These are phyloP conservation scores for Saccharomycopsis sp. DNA, from an alignment of 805 yeast genomes.

Conservation along the genomic window DNA sequence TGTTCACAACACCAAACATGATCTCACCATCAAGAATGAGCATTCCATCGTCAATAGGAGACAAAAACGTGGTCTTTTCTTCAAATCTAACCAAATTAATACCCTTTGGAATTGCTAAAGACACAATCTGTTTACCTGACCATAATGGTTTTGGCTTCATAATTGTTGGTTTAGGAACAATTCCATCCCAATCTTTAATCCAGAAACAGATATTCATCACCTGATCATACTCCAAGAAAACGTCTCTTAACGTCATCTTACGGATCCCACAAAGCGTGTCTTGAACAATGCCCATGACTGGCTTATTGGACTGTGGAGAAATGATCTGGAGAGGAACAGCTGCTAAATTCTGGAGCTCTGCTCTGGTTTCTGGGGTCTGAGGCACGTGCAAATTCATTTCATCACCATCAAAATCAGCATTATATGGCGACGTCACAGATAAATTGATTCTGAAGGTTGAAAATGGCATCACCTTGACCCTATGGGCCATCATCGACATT, in stretches of 20 bases:
- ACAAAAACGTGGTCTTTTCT: slow-evolving; percentile 72
- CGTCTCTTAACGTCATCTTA: slow-evolving; percentile 89
- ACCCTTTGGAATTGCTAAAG: slow-evolving; percentile 92
- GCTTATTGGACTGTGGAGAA: slow-evolving; percentile 97
- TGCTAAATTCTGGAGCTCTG: slow-evolving; percentile 89
- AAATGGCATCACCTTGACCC: slow-evolving; percentile 98
- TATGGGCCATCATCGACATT: slow-evolving; percentile 99
- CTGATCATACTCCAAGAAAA: slow-evolving; percentile 82
- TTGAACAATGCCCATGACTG: slow-evolving; percentile 99
- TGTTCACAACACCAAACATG: slow-evolving; percentile 96
- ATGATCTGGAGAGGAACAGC: slow-evolving; percentile 98
- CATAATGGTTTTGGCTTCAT: slow-evolving; percentile 92
- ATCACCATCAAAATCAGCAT: slow-evolving; percentile 99
- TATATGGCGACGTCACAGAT: slow-evolving; percentile 98
- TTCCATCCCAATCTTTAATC: slow-evolving; percentile 99
- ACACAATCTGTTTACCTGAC: slow-evolving; percentile 94
- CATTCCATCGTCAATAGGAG: slow-evolving; percentile 95
- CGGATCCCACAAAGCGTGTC: slow-evolving; percentile 97
- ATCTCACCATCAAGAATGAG: slow-evolving; percentile 91
- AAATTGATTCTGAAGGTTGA: slow-evolving; percentile 94
- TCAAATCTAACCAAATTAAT: slow-evolving; percentile 92
- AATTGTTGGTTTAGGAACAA: slow-evolving; percentile 91
- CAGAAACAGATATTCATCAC: slow-evolving; percentile 95
- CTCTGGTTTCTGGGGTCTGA: slow-evolving; percentile 95
- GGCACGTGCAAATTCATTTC: slow-evolving; percentile 99